phyloP scores from a whole-genome alignment of 2,329 filamentous ascomycete genomes.

The Tolypocladium pustulatum region DNA sequence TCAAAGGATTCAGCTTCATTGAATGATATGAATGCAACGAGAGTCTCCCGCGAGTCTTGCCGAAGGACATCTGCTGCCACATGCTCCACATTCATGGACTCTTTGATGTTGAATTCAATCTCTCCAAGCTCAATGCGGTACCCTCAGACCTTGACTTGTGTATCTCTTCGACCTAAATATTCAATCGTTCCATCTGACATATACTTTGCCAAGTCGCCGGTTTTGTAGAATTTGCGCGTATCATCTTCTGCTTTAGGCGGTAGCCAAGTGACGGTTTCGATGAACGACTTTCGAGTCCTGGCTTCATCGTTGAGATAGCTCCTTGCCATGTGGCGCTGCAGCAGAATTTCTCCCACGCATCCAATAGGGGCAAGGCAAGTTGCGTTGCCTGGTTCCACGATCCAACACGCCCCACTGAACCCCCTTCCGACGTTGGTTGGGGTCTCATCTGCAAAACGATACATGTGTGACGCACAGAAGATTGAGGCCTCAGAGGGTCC shows the following conservation, averaged over 20 bases:
- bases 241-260: neutral
- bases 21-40: slow-evolving; percentile 1
- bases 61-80: neutral
- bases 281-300: neutral
- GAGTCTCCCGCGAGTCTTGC: neutral
- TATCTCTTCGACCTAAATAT: slow-evolving; percentile 12
- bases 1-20: neutral
- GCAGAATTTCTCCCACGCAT: neutral
- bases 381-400: neutral
- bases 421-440: neutral
- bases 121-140: slow-evolving; percentile 6
- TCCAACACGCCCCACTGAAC: neutral
- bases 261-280: neutral
- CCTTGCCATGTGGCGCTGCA: neutral
- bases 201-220: slow-evolving; percentile 17
- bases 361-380: neutral
- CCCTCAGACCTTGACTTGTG: slow-evolving; percentile 16
- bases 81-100: neutral
- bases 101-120: neutral
- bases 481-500: neutral
- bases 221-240: slow-evolving; percentile 2
- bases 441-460: neutral
- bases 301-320: neutral
- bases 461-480: neutral
- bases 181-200: slow-evolving; percentile 11